phyloP scores from a whole-genome alignment of 441 rosid genomes.

The Manihot esculenta region DNA sequence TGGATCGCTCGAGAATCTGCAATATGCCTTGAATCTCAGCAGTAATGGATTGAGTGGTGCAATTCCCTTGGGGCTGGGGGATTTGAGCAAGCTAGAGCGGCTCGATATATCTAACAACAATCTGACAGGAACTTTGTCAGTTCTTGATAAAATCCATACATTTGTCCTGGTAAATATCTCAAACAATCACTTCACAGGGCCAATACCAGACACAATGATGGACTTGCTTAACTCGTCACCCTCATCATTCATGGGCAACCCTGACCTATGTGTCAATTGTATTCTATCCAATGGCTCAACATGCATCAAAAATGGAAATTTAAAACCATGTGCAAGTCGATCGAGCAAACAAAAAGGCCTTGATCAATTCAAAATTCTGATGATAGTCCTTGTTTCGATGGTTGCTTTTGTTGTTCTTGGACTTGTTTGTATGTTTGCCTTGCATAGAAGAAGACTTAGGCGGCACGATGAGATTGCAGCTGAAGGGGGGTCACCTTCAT shows the following conservation, averaged over 20 bases:
- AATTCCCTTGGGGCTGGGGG: constrained; percentile 48
- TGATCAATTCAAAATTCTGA: constrained; percentile 29
- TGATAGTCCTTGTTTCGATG: constrained; percentile 43
- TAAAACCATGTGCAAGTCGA: constrained; percentile 41
- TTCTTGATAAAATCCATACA: constrained; percentile 41
- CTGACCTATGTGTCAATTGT: constrained; percentile 55
- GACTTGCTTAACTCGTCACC: constrained; percentile 38
- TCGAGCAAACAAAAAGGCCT: constrained; percentile 33
- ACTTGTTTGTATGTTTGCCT: constrained; percentile 32
- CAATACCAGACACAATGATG: constrained; percentile 54
- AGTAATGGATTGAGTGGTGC: constrained; percentile 53
- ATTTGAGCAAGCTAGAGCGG: constrained; percentile 42
- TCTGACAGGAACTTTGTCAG: constrained; percentile 51
- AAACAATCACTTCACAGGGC: constrained; percentile 60
- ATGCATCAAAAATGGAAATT: constrained; percentile 31
- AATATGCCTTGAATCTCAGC: constrained; percentile 63
- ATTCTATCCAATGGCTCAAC: constrained; percentile 17
- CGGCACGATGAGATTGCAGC: constrained; percentile 36
- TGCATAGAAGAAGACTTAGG: constrained; percentile 29
- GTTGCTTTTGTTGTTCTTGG: constrained; percentile 33
- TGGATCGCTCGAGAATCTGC: constrained; percentile 46
- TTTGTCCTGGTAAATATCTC: constrained; percentile 55
- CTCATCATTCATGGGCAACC: constrained; percentile 58
- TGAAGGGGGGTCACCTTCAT: constrained; percentile 47
- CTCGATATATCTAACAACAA: constrained; percentile 70